Evolutionary conservation across 2,329 filamentous ascomycete species (phyloP).

Genomic region (Magnaporthiopsis poae): DNA sequence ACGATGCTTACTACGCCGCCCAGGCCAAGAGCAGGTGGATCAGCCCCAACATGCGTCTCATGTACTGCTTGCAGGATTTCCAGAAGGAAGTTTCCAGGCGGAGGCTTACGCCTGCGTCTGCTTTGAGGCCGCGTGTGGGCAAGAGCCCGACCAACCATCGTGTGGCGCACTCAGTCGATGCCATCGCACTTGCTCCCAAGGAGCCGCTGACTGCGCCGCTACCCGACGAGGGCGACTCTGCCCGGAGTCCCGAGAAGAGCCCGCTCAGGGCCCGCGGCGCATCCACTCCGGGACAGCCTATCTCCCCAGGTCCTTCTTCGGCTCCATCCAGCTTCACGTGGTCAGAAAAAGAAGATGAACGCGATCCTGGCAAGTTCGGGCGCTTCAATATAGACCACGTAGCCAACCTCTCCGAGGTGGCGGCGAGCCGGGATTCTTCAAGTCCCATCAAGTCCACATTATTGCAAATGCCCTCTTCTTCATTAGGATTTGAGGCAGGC

Average conservation of each 20-base stretch:
- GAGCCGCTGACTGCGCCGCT: conserved; percentile 54
- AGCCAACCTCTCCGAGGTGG: conserved; percentile 26
- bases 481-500: conserved; percentile 12
- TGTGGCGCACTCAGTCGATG: conserved; percentile 49
- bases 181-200: conserved; percentile 40
- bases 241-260: conserved; percentile 29
- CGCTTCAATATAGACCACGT: conserved; percentile 31
- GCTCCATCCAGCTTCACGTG: conserved; percentile 56
- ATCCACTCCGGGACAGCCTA: conserved; percentile 40
- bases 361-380: conserved; percentile 28
- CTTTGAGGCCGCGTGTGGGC: conserved; percentile 39
- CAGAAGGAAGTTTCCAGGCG: conserved; percentile 52
- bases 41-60: conserved; percentile 82
- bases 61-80: conserved; percentile 81
- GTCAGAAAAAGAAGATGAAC: conserved; percentile 38
- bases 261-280: conserved; percentile 40
- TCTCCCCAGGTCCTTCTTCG: conserved; percentile 56
- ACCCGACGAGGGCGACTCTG: conserved; percentile 39
- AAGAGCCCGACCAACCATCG: conserved; percentile 50
- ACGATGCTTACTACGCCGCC: conserved; percentile 72
- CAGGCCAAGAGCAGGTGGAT: conserved; percentile 80
- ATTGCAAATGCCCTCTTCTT: conserved; percentile 12
- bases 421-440: conserved; percentile 19
- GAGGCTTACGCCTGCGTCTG: conserved; percentile 32
- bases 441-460: conserved; percentile 9